These are phyloP conservation scores for Kokia cookei DNA, from an alignment of 441 rosid genomes.

Conservation along the genomic window DNA sequence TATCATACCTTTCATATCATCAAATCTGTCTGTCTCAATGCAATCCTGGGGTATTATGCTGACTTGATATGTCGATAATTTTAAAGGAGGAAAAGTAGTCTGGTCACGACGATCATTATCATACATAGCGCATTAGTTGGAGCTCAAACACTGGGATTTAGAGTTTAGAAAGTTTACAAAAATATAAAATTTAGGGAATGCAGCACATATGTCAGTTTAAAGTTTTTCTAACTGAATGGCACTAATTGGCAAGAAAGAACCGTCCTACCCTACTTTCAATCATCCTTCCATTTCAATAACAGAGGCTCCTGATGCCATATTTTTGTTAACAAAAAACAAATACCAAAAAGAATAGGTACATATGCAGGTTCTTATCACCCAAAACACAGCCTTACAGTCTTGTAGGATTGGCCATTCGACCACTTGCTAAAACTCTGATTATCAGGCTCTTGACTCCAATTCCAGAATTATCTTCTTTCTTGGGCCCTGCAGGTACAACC, in stretches of 20 bases:
- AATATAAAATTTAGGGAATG: background rate
- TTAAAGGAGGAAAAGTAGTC: background rate
- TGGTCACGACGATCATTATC: background rate
- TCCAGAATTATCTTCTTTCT: slow-evolving; percentile 93
- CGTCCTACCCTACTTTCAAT: background rate
- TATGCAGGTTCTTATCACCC: slow-evolving; percentile 13
- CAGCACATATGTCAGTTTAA: background rate
- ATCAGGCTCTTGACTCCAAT: slow-evolving; percentile 63
- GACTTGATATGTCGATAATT: too few species aligned
- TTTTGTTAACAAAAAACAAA: background rate
- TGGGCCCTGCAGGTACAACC: slow-evolving; percentile 66
- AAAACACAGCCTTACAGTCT: slow-evolving; percentile 19
- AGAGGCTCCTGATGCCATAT: background rate
- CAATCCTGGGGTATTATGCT: too few species aligned
- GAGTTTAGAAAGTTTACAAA: background rate
- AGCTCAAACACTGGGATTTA: background rate
- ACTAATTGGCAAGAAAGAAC: background rate
- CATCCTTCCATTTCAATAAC: background rate
- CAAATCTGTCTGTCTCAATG: too few species aligned
- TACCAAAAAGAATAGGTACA: slow-evolving; percentile 5
- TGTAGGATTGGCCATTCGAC: slow-evolving; percentile 4
- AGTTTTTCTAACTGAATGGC: background rate
- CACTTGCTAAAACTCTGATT: slow-evolving; percentile 1
- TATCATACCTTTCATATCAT: too few species aligned
- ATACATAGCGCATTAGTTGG: background rate